Evolutionary conservation across 768 basidiomycete species (phyloP).

Genomic region (Collybia sp.): DNA sequence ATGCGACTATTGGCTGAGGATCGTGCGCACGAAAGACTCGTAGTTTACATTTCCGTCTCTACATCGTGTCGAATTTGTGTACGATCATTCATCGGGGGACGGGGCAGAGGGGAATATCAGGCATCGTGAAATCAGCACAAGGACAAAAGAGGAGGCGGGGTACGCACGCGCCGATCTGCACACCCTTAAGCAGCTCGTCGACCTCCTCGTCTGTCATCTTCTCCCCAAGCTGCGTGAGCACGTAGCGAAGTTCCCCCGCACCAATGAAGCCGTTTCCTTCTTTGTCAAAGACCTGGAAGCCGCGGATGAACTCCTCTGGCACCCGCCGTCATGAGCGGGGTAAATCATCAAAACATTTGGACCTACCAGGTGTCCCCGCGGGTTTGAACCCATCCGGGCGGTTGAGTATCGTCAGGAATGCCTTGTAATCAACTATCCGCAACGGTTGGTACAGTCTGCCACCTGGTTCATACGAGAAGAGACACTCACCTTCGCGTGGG

Average conservation of each 20-base stretch:
- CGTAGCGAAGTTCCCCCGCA: slow-evolving; percentile 88
- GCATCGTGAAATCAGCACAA: background rate
- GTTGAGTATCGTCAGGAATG: slow-evolving; percentile 88
- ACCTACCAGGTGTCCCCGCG: slow-evolving; percentile 87
- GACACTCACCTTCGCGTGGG: slow-evolving; percentile 65
- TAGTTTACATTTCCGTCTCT: slow-evolving; percentile 98
- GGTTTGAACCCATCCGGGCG: slow-evolving; percentile 97
- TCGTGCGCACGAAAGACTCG: slow-evolving; percentile 93
- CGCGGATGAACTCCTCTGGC: slow-evolving; percentile 96
- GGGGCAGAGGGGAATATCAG: background rate
- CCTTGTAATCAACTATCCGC: slow-evolving; percentile 61
- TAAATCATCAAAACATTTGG: background rate
- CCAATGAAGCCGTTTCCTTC: slow-evolving; percentile 91
- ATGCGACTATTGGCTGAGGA: slow-evolving; percentile 71
- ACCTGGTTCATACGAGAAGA: background rate
- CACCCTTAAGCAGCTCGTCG: slow-evolving; percentile 94
- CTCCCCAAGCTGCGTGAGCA: slow-evolving; percentile 94
- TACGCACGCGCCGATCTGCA: slow-evolving; percentile 83
- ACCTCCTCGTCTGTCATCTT: slow-evolving; percentile 99
- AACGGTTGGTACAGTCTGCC: background rate
- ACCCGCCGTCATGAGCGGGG: no score
- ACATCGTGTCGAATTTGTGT: background rate
- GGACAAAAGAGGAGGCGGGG: background rate
- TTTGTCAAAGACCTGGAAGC: slow-evolving; percentile 99
- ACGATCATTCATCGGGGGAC: slow-evolving; percentile 5